phyloP scores from a whole-genome alignment of 345 rosid genomes.

The Aurinia saxatilis region DNA sequence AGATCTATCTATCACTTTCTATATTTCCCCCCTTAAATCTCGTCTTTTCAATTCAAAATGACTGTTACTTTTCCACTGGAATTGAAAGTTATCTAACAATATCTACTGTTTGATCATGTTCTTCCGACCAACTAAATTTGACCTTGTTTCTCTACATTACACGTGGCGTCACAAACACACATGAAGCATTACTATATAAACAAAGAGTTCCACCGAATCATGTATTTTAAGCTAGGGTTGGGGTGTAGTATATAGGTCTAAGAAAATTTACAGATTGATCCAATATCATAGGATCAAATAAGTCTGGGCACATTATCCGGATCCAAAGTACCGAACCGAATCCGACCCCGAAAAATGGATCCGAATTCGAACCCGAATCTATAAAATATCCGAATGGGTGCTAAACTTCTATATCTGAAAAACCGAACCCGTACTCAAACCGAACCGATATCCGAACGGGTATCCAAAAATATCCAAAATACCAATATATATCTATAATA shows the following conservation, averaged over 20 bases:
- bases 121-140: slow-evolving; percentile 19
- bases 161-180: neutral
- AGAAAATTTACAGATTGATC: neutral
- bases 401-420: too few species aligned
- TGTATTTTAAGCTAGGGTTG: slow-evolving; percentile 16
- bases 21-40: slow-evolving; percentile 1
- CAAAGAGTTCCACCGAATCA: neutral
- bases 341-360: too few species aligned
- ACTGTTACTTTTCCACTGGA: slow-evolving; percentile 3
- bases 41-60: neutral
- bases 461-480: too few species aligned
- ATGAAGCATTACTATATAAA: neutral
- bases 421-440: too few species aligned
- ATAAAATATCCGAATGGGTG: too few species aligned
- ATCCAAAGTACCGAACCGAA: too few species aligned
- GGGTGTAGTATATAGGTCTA: neutral
- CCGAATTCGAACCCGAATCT: too few species aligned
- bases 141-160: neutral
- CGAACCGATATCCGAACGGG: too few species aligned
- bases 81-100: slow-evolving; percentile 21
- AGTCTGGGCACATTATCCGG: too few species aligned
- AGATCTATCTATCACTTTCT: neutral
- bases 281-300: too few species aligned
- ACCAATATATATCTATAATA: too few species aligned
- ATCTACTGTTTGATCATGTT: slow-evolving; percentile 23